phyloP scores from a whole-genome alignment of 2,329 filamentous ascomycete genomes.

The Botryotinia calthae region DNA sequence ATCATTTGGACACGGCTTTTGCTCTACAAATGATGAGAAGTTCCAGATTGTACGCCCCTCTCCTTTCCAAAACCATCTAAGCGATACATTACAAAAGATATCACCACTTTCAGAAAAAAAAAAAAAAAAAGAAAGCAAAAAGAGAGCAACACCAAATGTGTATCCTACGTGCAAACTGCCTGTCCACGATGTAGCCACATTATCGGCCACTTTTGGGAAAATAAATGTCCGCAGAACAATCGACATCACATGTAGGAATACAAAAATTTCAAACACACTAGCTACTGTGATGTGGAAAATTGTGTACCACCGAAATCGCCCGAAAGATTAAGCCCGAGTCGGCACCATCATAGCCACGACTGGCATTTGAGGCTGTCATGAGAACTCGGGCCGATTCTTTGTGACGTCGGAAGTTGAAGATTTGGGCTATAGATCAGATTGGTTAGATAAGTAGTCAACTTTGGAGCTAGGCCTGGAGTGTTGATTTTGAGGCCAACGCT shows the following conservation, averaged over 20 bases:
- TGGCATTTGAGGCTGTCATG: neutral
- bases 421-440: neutral
- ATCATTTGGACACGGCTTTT: neutral
- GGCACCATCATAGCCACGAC: neutral
- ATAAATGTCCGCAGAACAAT: neutral
- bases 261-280: neutral
- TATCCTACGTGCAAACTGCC: conserved; percentile 11
- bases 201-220: neutral
- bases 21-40: neutral
- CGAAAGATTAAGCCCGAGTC: neutral
- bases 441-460: neutral
- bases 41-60: neutral
- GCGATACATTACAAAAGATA: neutral
- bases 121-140: neutral
- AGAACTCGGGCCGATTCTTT: neutral
- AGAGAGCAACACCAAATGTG: neutral
- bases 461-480: neutral
- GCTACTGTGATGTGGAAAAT: neutral
- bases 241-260: conserved; percentile 10
- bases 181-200: neutral
- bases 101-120: neutral
- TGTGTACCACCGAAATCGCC: neutral
- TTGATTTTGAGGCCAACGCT: neutral
- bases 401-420: neutral
- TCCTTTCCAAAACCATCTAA: neutral